A percentile compares a stretch with the other conserved stretches of the same genome.
Conservation (phyloP, 2,329 filamentous ascomycete genomes). For the Cercospora sp. region DNA sequence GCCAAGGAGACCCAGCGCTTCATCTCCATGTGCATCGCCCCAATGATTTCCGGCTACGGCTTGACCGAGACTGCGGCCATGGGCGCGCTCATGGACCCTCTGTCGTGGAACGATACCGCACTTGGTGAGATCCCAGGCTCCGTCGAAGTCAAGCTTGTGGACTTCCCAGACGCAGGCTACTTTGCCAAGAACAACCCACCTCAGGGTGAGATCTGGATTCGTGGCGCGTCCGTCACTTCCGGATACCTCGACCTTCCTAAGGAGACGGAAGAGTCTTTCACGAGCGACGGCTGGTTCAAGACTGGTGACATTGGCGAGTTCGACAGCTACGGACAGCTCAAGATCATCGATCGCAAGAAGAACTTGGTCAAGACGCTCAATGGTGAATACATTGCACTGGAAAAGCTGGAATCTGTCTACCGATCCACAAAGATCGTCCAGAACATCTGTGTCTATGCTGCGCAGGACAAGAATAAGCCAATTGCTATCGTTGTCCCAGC, state of each 20-base stretch:
- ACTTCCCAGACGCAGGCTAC: constrained; percentile 87
- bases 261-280: constrained; percentile 75
- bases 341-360: constrained; percentile 95
- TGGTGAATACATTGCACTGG: constrained; percentile 94
- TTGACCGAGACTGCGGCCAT: constrained; percentile 81
- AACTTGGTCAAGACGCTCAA: constrained; percentile 95
- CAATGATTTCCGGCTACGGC: constrained; percentile 93
- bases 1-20: constrained; percentile 85
- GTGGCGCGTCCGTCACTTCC: constrained; percentile 70
- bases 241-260: constrained; percentile 84
- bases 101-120: constrained; percentile 75
- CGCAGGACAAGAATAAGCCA: constrained; percentile 71
- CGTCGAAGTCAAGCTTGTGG: constrained; percentile 87
- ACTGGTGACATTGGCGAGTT: constrained; percentile 95
- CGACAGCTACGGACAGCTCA: constrained; percentile 73
- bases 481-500: constrained; percentile 74
- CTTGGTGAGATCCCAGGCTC: constrained; percentile 76
- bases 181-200: constrained; percentile 70
- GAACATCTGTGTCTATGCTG: constrained; percentile 86
- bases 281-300: constrained; percentile 91
- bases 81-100: constrained; percentile 77
- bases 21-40: constrained; percentile 86
- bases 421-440: constrained; percentile 73
- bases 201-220: constrained; percentile 90
- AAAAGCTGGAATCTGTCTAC: constrained; percentile 92